These are phyloP conservation scores for Chloropicon primus DNA, from an alignment of 139 green algal genomes.

Conservation along the genomic window DNA sequence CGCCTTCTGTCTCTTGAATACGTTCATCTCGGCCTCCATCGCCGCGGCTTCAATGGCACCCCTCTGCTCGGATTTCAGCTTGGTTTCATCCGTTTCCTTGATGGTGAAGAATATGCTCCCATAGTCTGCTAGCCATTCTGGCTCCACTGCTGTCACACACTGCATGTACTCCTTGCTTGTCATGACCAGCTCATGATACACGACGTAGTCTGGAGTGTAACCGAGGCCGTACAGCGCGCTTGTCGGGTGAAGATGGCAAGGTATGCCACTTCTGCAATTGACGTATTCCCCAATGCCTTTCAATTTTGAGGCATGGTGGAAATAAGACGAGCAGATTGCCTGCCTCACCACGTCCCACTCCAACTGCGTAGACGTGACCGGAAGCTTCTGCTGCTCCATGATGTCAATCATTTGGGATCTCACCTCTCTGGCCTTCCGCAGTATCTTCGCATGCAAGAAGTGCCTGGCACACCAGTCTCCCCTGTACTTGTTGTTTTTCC, in stretches of 20 bases:
- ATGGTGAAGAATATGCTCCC: constrained; percentile 97
- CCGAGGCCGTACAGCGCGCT: constrained; percentile 85
- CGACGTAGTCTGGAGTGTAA: constrained; percentile 93
- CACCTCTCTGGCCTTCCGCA: constrained; percentile 74
- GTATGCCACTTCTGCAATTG: constrained; percentile 72
- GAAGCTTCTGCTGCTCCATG: constrained; percentile 78
- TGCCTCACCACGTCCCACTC: constrained; percentile 92
- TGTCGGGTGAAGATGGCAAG: constrained; percentile 77
- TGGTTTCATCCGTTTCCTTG: constrained; percentile 21
- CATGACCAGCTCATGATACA: constrained; percentile 92
- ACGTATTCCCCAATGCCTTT: constrained; percentile 70
- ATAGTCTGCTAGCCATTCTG: constrained; percentile 91
- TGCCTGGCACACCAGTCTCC: constrained; percentile 84
- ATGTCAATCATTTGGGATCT: constrained; percentile 85
- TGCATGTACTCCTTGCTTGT: constrained; percentile 99
- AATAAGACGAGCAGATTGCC: constrained; percentile 93
- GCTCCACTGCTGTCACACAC: constrained; percentile 94
- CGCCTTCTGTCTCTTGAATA: neutral
- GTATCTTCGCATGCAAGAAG: constrained; percentile 85
- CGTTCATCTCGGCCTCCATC: constrained; percentile 65
- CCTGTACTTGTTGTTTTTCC: constrained; percentile 81
- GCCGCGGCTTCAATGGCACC: constrained; percentile 1
- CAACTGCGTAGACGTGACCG: constrained; percentile 41
- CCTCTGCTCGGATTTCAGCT: neutral
- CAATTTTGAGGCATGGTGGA: constrained; percentile 87